Evolutionary conservation across 257 asterid genomes (phyloP).

Genomic region (Catharanthus roseus): DNA sequence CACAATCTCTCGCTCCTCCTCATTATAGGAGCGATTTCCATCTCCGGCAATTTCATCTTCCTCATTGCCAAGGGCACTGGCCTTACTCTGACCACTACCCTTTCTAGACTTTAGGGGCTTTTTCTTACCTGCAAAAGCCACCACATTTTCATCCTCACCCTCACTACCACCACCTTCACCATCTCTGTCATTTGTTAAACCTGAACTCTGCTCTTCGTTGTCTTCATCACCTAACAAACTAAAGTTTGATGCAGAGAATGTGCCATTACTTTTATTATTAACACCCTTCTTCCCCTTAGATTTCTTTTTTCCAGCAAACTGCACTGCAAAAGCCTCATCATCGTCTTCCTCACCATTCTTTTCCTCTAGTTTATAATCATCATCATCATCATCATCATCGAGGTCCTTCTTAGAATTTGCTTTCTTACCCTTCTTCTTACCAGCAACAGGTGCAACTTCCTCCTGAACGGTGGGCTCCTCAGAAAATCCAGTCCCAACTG

Average conservation of each 20-base stretch:
- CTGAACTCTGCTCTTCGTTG: constrained; percentile 30
- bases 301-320: constrained; percentile 60
- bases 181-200: constrained; percentile 24
- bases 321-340: constrained; percentile 3
- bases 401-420: constrained; percentile 39
- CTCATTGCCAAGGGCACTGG: constrained; percentile 27
- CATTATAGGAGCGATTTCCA: constrained; percentile 42
- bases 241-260: constrained; percentile 40
- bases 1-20: constrained; percentile 37
- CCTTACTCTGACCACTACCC: constrained; percentile 30
- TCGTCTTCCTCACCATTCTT: constrained; percentile 40
- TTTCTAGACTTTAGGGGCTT: constrained; percentile 31
- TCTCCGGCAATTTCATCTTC: constrained; percentile 18
- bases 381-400: constrained; percentile 35
- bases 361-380: constrained; percentile 9
- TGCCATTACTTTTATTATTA: too few relatives aligned
- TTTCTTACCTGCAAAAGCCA: constrained; percentile 28
- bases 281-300: constrained; percentile 55
- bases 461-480: constrained; percentile 54
- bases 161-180: constrained; percentile 18
- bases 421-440: constrained; percentile 59
- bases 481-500: constrained; percentile 53
- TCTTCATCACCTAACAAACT: constrained; percentile 54
- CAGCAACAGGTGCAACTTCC: constrained; percentile 32
- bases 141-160: constrained; percentile 24